Evolutionary conservation across 139 green algal species (phyloP), one percentile per base, ranked within the genome.

Genomic region (Tetratostichococcus sp.): DNA sequence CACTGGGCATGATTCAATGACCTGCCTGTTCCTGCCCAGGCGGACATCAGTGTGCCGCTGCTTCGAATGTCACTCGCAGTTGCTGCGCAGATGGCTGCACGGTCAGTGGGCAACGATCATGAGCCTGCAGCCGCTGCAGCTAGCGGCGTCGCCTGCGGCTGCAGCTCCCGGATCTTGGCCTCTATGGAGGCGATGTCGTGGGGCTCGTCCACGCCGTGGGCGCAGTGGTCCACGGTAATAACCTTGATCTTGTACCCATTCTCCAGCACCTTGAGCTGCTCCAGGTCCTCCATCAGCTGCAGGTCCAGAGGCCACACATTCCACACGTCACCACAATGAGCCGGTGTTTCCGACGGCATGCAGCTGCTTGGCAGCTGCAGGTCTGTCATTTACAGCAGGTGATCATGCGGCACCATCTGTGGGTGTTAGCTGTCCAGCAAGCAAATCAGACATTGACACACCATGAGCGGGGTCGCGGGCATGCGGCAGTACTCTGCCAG

Each of bases 231-330:
- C 3, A 94, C 88, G 1, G 76, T 77, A 26, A 94, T 77, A 3
- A 87, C 84, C 80, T 91, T 93, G 39, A 93, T 93, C 67, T 85
- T 87, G 78, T 93, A 90, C 4, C 89, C 89, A 30, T 93, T 84
- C 80, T 94, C 89, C 33, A 94, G 35, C 43, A 91, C 79, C 68
- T 92, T 92, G 32, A 94, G 80, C 82, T 93, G 87, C 80, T 94
- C 89, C 71, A 94, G 73, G 42, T 94, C 87, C 79, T 94, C 89
- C 80, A 88, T 87, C 67, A 86, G 33, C 79, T 94, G 84, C n/a
- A n/a, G n/a, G 70, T 86, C 42, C 35, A 43, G 35, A 23, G 23
- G 25, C 23, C 57, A 66, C 26, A 25, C 57, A 1, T 66, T 25
- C 2, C 23, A 1, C 26, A 25, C 57, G 26, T 66, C 23, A 30